These are phyloP conservation scores for Geum urbanum DNA, from an alignment of 306 rosid genomes.

Conservation along the genomic window DNA sequence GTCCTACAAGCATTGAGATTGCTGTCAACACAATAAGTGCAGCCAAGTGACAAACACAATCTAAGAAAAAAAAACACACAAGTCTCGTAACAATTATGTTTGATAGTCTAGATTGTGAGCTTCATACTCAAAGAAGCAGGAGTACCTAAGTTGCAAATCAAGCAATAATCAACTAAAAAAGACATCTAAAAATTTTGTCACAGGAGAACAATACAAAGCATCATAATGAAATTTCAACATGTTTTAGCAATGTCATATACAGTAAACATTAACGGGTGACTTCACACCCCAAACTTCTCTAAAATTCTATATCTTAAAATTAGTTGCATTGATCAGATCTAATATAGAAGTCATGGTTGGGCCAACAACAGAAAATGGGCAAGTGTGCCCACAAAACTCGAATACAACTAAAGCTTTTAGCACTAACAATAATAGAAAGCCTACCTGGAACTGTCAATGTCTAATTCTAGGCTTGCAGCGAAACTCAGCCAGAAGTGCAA, in stretches of 20 bases:
- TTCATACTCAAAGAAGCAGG: background rate
- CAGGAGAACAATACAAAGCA: background rate
- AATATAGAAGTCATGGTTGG: background rate
- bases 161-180: background rate
- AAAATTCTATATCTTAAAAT: background rate
- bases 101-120: background rate
- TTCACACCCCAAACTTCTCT: background rate
- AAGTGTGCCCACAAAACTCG: background rate
- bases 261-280: background rate
- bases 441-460: conserved; percentile 59
- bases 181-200: background rate
- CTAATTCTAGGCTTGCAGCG: conserved; percentile 85
- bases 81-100: background rate
- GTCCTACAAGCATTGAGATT: conserved; percentile 39
- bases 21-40: conserved; percentile 19
- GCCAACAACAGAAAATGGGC: background rate
- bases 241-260: background rate
- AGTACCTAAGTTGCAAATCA: background rate
- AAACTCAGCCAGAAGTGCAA: conserved; percentile 89
- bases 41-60: background rate
- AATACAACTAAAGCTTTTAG: background rate
- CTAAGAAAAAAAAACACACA: background rate
- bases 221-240: background rate
- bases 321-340: background rate
- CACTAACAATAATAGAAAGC: background rate